Percentiles rank a stretch among this genome's conserved stretches.
Evolutionary conservation across 495 filamentous ascomycete species (phyloP).

Genomic region (Letharia columbiana): DNA sequence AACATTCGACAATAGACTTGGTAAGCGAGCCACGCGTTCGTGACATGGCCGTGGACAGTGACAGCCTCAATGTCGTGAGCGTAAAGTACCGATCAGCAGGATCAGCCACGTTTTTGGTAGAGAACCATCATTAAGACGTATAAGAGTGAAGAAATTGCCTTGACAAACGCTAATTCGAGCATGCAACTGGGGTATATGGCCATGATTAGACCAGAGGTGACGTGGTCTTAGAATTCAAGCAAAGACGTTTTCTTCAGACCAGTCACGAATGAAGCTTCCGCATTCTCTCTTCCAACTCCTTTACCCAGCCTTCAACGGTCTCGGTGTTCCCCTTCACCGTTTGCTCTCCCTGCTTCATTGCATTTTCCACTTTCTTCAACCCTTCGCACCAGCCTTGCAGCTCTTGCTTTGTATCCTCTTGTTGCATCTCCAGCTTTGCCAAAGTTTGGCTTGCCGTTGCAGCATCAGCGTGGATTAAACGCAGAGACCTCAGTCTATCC

Average conservation of each 20-base stretch:
- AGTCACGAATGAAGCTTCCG: conserved; percentile 34
- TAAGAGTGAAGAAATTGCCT: background rate
- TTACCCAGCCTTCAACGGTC: conserved; percentile 80
- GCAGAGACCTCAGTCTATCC: conserved; percentile 73
- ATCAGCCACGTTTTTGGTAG: background rate
- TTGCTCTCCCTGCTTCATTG: conserved; percentile 57
- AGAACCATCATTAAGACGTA: background rate
- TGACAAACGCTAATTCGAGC: background rate
- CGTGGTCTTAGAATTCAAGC: background rate
- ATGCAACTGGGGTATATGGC: conserved; percentile 12
- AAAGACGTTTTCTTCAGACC: background rate
- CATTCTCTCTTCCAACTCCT: conserved; percentile 71
- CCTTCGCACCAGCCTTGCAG: conserved; percentile 81
- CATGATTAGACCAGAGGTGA: background rate
- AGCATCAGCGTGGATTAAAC: conserved; percentile 78
- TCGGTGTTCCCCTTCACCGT: conserved; percentile 70
- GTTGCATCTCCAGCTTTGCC: conserved; percentile 64
- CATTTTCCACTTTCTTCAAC: conserved; percentile 66
- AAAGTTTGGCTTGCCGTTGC: conserved; percentile 75
- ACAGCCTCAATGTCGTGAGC: background rate
- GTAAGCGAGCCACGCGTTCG: background rate
- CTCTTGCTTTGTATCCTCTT: conserved; percentile 74
- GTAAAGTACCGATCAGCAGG: background rate
- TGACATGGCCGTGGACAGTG: background rate
- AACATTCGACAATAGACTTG: background rate